Evolutionary conservation across 805 yeast species (phyloP), one percentile per base, ranked within the genome.

Genomic region (Saturnispora gosingensis): DNA sequence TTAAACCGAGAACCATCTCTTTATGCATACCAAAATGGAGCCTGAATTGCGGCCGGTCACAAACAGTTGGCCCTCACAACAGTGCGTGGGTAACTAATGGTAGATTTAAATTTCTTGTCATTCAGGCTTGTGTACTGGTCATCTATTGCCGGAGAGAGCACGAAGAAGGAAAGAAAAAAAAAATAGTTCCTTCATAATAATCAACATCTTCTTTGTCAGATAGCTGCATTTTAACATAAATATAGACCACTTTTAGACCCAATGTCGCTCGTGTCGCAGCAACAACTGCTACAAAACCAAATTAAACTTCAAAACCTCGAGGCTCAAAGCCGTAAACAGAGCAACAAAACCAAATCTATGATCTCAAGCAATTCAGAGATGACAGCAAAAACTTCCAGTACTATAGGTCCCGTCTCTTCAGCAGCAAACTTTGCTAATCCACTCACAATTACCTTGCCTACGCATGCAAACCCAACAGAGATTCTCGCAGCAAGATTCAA

Each of bases 391-490:
- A 52, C 73, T 68, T 52, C 64, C 59, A 50, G 72, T 67, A 50
- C 72, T 68, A 46, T 67, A 69, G 51, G 75, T 69, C 51, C 66
- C 74, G 2, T 67, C 64, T 43, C 49, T 6, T 32, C 49, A 71
- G 74, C 45, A 60, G 74, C 54, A 75, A 50, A 45, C 15, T 49
- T 77, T 11, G 61, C 76, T 10, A 76, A 77, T 47, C 83, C 83
- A 1, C 62, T 77, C 27, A 61, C 66, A 1, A 68, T 76, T 8
- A 63, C 70, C 34, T 70, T 83, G 39, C 89, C 89, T 5, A 73
- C 78, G 7, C 67, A 70, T 43, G 80, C 85, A 3, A 80, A 80
- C 58, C 98, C 98, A 10, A 89, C 97, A 1, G 97, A 90, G 53
- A 78, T 86, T 6, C 72, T 91, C 54, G 93, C 96, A 2, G 75